Evolutionary conservation across 1,139 yeast genomes (phyloP), one percentile per base, ranked within the genome.

Genomic region (Pichia sp.): DNA sequence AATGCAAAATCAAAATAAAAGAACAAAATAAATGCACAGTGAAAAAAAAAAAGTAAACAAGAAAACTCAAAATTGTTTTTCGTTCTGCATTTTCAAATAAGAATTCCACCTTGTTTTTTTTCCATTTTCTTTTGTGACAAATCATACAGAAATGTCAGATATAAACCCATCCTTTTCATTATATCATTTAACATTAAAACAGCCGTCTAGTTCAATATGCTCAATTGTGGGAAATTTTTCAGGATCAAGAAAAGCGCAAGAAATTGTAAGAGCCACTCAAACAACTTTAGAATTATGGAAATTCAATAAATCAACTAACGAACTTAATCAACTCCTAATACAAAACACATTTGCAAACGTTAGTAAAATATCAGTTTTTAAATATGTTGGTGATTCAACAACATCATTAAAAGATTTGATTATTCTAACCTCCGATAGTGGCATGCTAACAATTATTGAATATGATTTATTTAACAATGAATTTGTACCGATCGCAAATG

Each of bases 391-490:
- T 32, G 23, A 32, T 32, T 18, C 36, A 32, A 32, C 22, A 18
- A 2, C 36, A 0, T 64, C 78, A 0, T 62, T 69, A 0, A 71
- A 70, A 46, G 94, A 87, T 56, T 69, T 70, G 37, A 56, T 90
- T 25, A 76, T 84, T n/a, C 64, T 88, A 3, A 77, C 94, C 0
- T 79, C 95, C 0, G 97, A 90, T 61, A 78, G 95, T 1, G 97
- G 97, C 0, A 78, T 79, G 49, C 56, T 89, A 22, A 69, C 82
- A 0, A 64, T 90, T 0, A 64, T 83, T 16, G 78, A 77, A 53
- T 78, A 74, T 57, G 71, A 76, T 43, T 54, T 63, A 0, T 65
- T 63, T 1, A 53, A 61, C 13, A 63, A 69, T 26, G 62, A 61
- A 45, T 81, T 88, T 57, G 67, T 67, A 16, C 68, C 80, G 0